Base-by-base conservation (phyloP, 768 basidiomycete genomes). In the Tulasnella sp. region DNA sequence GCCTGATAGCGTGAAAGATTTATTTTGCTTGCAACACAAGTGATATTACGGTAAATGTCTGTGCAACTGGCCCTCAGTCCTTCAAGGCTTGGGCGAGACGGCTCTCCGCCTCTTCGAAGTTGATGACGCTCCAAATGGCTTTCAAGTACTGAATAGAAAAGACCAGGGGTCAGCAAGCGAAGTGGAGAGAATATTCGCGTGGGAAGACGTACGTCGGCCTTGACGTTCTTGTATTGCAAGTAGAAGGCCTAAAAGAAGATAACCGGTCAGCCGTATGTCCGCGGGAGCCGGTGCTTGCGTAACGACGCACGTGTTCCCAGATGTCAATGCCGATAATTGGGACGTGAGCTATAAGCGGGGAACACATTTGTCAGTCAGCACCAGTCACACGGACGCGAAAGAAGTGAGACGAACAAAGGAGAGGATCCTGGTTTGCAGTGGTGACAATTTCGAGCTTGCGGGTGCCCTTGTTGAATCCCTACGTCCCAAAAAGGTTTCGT, bases 241-340 rank as follows among this genome's bases (percentile, higher is more conserved):
- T 94, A 93, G 85, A 92, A 94, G n/a, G 92, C 92, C 90, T 92
- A 80, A 24, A 18, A 76, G 73, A 80, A 79, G 12, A 31, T 9
- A 18, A 21, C 18, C 9, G 27, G 62, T 68, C 31, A 68, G 62
- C 31, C 21, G 39, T n/a, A 48, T 46, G n/a, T n/a, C 31, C 38
- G 31, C 12, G 40, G 68, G 75, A 6, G 38, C 77, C 27, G 24
- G 71, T 8, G 68, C 36, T 36, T 8, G 42, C 62, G 68, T 68
- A 74, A 34, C 71, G 79, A 89, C 92, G 62, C 83, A 92, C 92
- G 85, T 97, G 95, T 85, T 96, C 95, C 97, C 97, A 99, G 83
- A 99, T 93, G 86, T 99, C 97, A 82, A 99, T 92, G 44, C 98
- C 98, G 84, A 99, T 90, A 84, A 99, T 92, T 27, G 97, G 96